These are phyloP conservation scores for Azolla pinnata DNA, from an alignment of 75 land plant species.

Conservation along the genomic window DNA sequence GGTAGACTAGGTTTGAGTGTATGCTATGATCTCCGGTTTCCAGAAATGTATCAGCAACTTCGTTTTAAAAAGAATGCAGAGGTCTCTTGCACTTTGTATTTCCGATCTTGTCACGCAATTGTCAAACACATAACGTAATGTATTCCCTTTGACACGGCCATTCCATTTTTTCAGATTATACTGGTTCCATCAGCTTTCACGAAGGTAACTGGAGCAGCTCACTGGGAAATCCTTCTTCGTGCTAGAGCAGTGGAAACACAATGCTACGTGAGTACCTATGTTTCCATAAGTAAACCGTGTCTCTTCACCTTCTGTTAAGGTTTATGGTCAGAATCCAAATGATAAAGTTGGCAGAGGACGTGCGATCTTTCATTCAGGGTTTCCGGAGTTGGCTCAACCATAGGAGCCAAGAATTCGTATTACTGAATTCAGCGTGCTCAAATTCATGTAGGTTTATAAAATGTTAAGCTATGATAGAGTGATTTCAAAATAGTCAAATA, in stretches of 20 bases:
- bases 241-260: slow-evolving; percentile 98
- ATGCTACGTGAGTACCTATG: slow-evolving; percentile 75
- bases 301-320: no score
- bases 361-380: no score
- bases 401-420: no score
- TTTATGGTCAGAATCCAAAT: no score
- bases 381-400: no score
- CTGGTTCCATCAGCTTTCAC: slow-evolving; percentile 94
- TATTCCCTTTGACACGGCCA: not conserved
- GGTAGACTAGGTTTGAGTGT: slow-evolving; percentile 83
- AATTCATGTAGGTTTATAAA: no score
- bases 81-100: slow-evolving; percentile 22
- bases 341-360: no score
- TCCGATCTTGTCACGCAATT: not conserved
- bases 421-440: no score
- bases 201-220: slow-evolving; percentile 80
- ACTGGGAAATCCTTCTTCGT: slow-evolving; percentile 95
- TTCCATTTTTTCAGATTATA: slow-evolving; percentile 44
- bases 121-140: no score
- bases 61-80: slow-evolving; percentile 71
- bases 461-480: no score
- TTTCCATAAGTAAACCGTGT: no score
- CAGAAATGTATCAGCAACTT: slow-evolving; percentile 79
- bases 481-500: no score
- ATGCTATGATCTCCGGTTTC: slow-evolving; percentile 96